Base-by-base conservation (phyloP, 2,329 filamentous ascomycete genomes). In the Scortechinia acanthostroma region DNA sequence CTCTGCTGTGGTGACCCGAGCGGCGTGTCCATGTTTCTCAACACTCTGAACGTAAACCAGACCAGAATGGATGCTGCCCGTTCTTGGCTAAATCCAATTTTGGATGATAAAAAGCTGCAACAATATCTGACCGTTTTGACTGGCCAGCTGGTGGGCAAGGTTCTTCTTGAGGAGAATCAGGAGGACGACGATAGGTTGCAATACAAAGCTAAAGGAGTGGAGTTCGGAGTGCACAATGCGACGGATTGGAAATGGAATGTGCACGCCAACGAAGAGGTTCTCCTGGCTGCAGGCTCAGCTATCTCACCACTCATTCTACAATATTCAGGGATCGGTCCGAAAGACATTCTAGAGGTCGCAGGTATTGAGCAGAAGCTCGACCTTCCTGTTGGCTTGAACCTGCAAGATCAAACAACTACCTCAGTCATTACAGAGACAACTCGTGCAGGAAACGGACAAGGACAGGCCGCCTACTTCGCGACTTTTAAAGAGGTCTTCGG, bases 21-120 rank as follows among this genome's bases (percentile, higher is more conserved):
- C 14, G 55, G 57, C 28, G 54, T 58, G 5, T 59, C 57, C 4
- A 58, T 59, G 56, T 46, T 59, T 22, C 46, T 22, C 3, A 59
- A 59, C 43, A 49, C 47, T 25, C 17, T 59, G 5, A 40, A 52
- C 15, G 49, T 52, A 16, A 17, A 40, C 6, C 35, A 40, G 35
- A 19, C 17, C 21, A 54, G 57, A 4, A 46, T 53, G 2, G 57
- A 59, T 45, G 51, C 55, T 30, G 56, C 51, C 16, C 52, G 56
- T 3, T 49, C 51, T 21, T 59, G 52, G 52, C 52, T 59, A 3
- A 45, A 53, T n/a, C 56, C 56, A 1, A 53, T 53, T 47, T 54
- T 54, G 43, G 25, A 30, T 10, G n/a, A 30, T 30, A 53, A 52
- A 47, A 52, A 53, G 43, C 19, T 50, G 21, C 48, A 53, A 6